Evolutionary conservation across 1,284 basidiomycete genomes (phyloP).

Genomic region (Cutaneotrichosporon sp.): DNA sequence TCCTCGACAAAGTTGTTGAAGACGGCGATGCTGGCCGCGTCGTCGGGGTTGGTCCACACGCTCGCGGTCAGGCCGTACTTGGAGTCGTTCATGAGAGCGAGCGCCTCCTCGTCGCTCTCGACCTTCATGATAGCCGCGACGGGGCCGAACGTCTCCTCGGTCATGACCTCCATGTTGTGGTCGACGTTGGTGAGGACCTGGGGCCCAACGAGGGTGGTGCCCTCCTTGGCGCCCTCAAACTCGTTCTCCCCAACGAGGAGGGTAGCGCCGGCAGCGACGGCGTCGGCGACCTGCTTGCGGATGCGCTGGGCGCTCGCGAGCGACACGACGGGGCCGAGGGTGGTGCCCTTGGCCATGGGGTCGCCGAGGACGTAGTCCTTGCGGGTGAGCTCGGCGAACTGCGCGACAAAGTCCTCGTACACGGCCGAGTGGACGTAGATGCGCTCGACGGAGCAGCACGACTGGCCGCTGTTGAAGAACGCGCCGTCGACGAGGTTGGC

Average conservation of each 20-base stretch:
- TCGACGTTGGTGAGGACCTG: slow-evolving; percentile 84
- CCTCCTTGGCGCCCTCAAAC: slow-evolving; percentile 69
- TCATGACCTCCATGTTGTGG: slow-evolving; percentile 93
- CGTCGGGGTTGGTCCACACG: slow-evolving; percentile 77
- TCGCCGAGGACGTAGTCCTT: slow-evolving; percentile 85
- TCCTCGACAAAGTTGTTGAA: slow-evolving; percentile 72
- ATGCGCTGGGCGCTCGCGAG: slow-evolving; percentile 79
- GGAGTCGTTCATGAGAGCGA: slow-evolving; percentile 94
- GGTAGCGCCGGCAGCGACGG: slow-evolving; percentile 76
- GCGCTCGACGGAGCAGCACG: slow-evolving; percentile 64
- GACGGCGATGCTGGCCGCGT: slow-evolving; percentile 60
- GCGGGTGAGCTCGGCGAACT: slow-evolving; percentile 66
- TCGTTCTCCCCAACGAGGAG: slow-evolving; percentile 69
- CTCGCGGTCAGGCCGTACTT: slow-evolving; percentile 90
- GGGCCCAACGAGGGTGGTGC: slow-evolving; percentile 82
- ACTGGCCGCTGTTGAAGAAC: slow-evolving; percentile 94
- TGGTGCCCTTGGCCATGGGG: slow-evolving; percentile 70
- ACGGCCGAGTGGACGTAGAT: slow-evolving; percentile 89
- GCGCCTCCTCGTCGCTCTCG: slow-evolving; percentile 66
- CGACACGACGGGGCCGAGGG: slow-evolving; percentile 88
- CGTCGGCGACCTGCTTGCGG: slow-evolving; percentile 79
- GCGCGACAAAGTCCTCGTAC: slow-evolving; percentile 77
- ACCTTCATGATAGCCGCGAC: slow-evolving; percentile 89
- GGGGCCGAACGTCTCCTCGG: slow-evolving; percentile 80
- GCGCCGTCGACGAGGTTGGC: slow-evolving; percentile 85